Evolutionary conservation across 2,329 filamentous ascomycete species (phyloP), one percentile per base, ranked within the genome.

Genomic region (Blumeriella jaapii): DNA sequence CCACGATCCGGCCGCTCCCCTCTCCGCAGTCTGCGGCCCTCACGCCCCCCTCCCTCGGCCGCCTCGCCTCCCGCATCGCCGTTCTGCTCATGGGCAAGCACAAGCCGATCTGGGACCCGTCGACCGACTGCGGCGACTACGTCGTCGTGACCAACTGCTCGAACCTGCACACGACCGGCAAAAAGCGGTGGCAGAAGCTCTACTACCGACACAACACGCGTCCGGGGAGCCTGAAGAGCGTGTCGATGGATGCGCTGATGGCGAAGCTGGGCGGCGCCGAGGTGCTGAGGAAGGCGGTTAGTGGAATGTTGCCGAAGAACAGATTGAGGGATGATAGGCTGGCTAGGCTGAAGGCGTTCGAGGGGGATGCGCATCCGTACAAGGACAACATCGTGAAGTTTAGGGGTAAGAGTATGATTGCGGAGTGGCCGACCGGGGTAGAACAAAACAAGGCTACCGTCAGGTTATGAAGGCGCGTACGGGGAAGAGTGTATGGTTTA

Each of bases 231-330:
- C 67, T 98, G 52, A 82, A 82, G 64, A 71, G 77, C 54, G 82
- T 98, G 58, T 93, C 79, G 39, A 94, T 98, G 89, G 89, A 96
- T 56, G 74, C 77, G 49, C 74, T 98, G 68, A 91, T 95, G 69
- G 79, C 74, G 53, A 95, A 95, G 68, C 82, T 85, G 66, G 91
- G 91, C 46, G 91, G 91, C 31, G 79, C 80, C 23, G 91, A 98
- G 69, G 78, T 98, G 23, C 61, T 98, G 57, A 71, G 85, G 54
- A 82, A 86, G 59, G 91, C 93, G 1, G 93, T 98, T 25, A 81
- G 82, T 56, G 93, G 93, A 31, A 98, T 98, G 91, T 62, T 98
- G 61, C 91, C 91, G 35, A 98, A 98, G 73, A 98, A 98, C 63
- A 67, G 87, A 53, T 63, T 98, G 55, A 68, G 89, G 52, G 86